Percentiles rank a stretch among this genome's conserved stretches.
Evolutionary conservation across 2,329 filamentous ascomycete species (phyloP).

Genomic region (Alternaria arbusti): DNA sequence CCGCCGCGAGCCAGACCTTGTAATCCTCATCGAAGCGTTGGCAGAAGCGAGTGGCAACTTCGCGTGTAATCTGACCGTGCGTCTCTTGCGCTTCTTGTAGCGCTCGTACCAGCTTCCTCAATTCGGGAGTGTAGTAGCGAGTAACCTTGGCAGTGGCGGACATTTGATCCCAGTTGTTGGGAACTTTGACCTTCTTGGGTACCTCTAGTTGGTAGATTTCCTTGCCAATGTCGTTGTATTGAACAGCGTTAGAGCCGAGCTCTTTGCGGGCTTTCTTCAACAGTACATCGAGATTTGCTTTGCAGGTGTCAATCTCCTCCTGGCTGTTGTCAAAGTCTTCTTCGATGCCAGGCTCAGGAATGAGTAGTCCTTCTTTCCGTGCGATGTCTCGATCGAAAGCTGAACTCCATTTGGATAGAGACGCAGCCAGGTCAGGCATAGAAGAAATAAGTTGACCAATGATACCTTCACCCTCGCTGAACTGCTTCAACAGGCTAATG

Average conservation of each 20-base stretch:
- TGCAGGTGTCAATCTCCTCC: constrained; percentile 75
- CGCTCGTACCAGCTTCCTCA: constrained; percentile 81
- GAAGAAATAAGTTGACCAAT: constrained; percentile 81
- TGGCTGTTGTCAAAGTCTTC: constrained; percentile 89
- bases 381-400: constrained; percentile 87
- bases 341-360: constrained; percentile 86
- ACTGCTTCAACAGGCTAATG: constrained; percentile 76
- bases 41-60: constrained; percentile 83
- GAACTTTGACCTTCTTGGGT: constrained; percentile 84
- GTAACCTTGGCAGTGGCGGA: constrained; percentile 89
- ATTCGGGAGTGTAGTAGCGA: constrained; percentile 88
- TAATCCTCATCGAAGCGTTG: constrained; percentile 88
- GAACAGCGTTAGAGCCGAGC: constrained; percentile 71
- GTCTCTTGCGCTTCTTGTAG: constrained; percentile 94
- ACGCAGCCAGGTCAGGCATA: constrained; percentile 82
- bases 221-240: constrained; percentile 79
- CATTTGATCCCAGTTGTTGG: constrained; percentile 93
- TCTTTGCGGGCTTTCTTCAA: constrained; percentile 74
- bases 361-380: constrained; percentile 78
- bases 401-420: constrained; percentile 84
- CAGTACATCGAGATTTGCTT: constrained; percentile 72
- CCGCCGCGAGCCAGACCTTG: constrained; percentile 82
- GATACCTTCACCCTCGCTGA: constrained; percentile 78
- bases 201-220: constrained; percentile 96
- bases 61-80: constrained; percentile 87